Evolutionary conservation across 176 grass and related monocot species (phyloP).

Genomic region (Lolium rigidum): DNA sequence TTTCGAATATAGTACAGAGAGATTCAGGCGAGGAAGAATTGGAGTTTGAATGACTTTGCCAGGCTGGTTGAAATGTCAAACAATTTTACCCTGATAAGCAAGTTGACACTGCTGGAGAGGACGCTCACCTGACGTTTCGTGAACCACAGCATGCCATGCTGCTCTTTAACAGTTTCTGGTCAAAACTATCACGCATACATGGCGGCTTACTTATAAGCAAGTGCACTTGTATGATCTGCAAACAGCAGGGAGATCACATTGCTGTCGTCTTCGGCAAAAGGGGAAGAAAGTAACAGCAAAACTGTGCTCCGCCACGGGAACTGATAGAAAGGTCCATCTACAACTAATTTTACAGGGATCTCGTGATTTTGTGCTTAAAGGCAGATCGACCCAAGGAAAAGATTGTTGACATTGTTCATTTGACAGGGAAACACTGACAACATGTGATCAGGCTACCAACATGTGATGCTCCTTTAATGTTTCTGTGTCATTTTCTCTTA

Average conservation of each 20-base stretch:
- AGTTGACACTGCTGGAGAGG: conserved; percentile 15
- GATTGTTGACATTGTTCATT: neutral
- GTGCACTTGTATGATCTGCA: conserved; percentile 36
- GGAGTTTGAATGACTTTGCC: too few relatives aligned
- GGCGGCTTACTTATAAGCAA: conserved; percentile 49
- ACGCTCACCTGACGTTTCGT: conserved; percentile 77
- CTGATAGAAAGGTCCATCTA: conserved; percentile 41
- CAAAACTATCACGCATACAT: conserved; percentile 17
- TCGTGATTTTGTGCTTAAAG: conserved; percentile 61
- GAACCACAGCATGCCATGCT: conserved; percentile 57
- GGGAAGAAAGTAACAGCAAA: conserved; percentile 38
- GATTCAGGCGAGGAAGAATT: too few relatives aligned
- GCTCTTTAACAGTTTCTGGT: conserved; percentile 19
- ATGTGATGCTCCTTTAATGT: neutral
- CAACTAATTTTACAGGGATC: conserved; percentile 67
- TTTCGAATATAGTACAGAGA: neutral
- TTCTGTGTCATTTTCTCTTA: neutral
- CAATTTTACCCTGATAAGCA: conserved; percentile 26
- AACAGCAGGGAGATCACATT: conserved; percentile 16
- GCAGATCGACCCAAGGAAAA: conserved; percentile 21
- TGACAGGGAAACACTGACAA: conserved; percentile 26
- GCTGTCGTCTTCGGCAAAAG: conserved; percentile 26
- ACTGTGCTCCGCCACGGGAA: conserved; percentile 52
- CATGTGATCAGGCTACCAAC: conserved; percentile 28
- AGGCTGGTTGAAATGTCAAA: neutral